These are phyloP conservation scores for Pseudogymnoascus destructans DNA, from an alignment of 2,329 filamentous ascomycete species.

Conservation along the genomic window DNA sequence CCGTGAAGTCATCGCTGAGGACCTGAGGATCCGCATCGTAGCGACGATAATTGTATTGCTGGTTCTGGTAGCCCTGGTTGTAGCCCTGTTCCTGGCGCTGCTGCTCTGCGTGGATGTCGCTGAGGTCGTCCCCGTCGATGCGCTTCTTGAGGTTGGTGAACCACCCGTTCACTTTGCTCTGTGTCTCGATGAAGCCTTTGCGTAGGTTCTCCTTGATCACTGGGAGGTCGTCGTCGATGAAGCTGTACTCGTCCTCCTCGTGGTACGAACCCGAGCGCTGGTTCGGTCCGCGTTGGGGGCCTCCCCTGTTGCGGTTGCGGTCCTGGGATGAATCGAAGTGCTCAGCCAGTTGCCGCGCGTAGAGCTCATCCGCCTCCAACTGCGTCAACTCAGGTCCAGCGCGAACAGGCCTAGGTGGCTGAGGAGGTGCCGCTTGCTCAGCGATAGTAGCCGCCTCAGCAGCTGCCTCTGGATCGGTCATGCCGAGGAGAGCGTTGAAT, in stretches of 20 bases:
- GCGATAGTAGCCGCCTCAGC: constrained; percentile 42
- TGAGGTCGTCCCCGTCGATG: constrained; percentile 66
- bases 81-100: constrained; percentile 38
- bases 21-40: constrained; percentile 93
- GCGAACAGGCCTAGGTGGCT: constrained; percentile 63
- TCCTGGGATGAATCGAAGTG: constrained; percentile 56
- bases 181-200: constrained; percentile 90
- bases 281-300: constrained; percentile 41
- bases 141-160: constrained; percentile 85
- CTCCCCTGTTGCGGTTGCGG: constrained; percentile 29
- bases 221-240: constrained; percentile 91
- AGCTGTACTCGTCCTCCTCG: constrained; percentile 69
- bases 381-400: constrained; percentile 52
- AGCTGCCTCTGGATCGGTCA: constrained; percentile 59
- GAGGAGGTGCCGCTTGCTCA: constrained; percentile 54
- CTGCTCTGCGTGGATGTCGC: constrained; percentile 39
- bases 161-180: constrained; percentile 86
- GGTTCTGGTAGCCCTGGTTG: constrained; percentile 27
- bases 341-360: constrained; percentile 83
- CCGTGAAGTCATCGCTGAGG: constrained; percentile 76
- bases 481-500: constrained; percentile 86
- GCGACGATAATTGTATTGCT: constrained; percentile 35
- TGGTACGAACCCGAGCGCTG: constrained; percentile 26
- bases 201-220: constrained; percentile 85
- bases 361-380: constrained; percentile 79